Base-by-base conservation (phyloP, 2,329 filamentous ascomycete species). In the Ophiostoma populinum region DNA sequence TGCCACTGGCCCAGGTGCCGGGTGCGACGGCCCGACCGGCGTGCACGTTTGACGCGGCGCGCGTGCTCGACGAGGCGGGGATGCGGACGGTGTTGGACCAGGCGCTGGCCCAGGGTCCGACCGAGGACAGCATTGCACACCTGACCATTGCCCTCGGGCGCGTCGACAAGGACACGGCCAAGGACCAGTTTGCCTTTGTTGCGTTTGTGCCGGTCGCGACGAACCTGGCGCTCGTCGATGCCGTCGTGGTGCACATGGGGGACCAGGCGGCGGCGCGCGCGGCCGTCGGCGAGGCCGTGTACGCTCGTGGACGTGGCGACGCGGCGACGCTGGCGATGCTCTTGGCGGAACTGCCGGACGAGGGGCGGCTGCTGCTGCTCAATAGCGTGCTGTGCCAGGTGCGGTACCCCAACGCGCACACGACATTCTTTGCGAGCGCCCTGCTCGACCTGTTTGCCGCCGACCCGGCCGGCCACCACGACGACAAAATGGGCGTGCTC, bases 321-420 rank as follows among this genome's bases (percentile, higher is more conserved):
- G 72, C 79, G 24, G 70, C 70, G 30, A 62, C 90, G 11, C 58
- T 98, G 40, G 78, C 78, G 40, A 75, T 80, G 46, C 65, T 98
- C 20, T 69, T 81, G 8, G 76, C 79, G 46, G 78, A 80, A 41
- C 62, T 92, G 25, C 64, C 69, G 25, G 70, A 80, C 1, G 82
- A 92, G 54, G 74, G 75, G 16, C 76, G 86, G 36, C 93, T 93
- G 58, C 80, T 82, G 51, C 63, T 98, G 39, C 57, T 95, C 38
- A 75, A 69, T 46, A 81, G 80, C 44, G 82, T 98, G 51, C 70
- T 82, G 38, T 92, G 95, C 54, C 86, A 95, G 56, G 69, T 98
- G 32, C 80, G 90, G 41, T 92, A 79, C 53, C 83, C 86, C 9
- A 92, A 85, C 50, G 75, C 75, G 32, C 75, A 92, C 49, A 98